Evolutionary conservation across 139 green algal genomes (phyloP).

Genomic region (Picochlorum sp.): DNA sequence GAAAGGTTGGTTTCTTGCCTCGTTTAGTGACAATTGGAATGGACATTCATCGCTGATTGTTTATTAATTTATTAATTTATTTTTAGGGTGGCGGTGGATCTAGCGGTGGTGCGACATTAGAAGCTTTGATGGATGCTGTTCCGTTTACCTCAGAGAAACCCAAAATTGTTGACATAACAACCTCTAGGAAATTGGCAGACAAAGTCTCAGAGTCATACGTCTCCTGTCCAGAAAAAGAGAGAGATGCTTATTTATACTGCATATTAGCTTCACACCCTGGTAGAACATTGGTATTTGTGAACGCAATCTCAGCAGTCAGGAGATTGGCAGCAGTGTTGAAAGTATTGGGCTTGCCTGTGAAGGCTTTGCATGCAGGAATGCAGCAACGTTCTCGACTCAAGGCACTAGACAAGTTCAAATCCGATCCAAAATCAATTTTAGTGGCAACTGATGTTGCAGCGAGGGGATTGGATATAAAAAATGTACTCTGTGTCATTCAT

Average conservation of each 20-base stretch:
- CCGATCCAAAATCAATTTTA: constrained; percentile 53
- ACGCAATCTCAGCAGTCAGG: constrained; percentile 67
- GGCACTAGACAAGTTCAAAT: constrained; percentile 82
- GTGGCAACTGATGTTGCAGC: constrained; percentile 95
- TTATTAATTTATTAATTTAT: too few species aligned
- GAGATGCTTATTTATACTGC: constrained; percentile 79
- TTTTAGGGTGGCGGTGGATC: constrained; percentile 53
- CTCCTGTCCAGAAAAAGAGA: constrained; percentile 45
- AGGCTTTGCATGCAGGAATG: constrained; percentile 55
- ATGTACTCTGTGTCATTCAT: constrained; percentile 68
- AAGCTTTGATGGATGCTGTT: constrained; percentile 70
- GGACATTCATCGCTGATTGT: not conserved
- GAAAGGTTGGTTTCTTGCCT: too few species aligned
- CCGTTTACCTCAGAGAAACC: constrained; percentile 37
- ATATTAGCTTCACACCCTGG: constrained; percentile 69
- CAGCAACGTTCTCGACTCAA: constrained; percentile 94
- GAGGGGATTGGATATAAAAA: constrained; percentile 80
- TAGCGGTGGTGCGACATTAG: constrained; percentile 47
- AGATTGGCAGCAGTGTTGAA: constrained; percentile 72
- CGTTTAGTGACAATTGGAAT: too few species aligned
- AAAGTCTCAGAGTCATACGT: constrained; percentile 45
- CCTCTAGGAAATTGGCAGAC: constrained; percentile 33
- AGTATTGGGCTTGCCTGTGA: constrained; percentile 58
- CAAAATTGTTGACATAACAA: constrained; percentile 75
- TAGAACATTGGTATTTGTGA: constrained; percentile 88